phyloP scores from a whole-genome alignment of 2,329 filamentous ascomycete genomes.

The Neofusicoccum laricinum region DNA sequence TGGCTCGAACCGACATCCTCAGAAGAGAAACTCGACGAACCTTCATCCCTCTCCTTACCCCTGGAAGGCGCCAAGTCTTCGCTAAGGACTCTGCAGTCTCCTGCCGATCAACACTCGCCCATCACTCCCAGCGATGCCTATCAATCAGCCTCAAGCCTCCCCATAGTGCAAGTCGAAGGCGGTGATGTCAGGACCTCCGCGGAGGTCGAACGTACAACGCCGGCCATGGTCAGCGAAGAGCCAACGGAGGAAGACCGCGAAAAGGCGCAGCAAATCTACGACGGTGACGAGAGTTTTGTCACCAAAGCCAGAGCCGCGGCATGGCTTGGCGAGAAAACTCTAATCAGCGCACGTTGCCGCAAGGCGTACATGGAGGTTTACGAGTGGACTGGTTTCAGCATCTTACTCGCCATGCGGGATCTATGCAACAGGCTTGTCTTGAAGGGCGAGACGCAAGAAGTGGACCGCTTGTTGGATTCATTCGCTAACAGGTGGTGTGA shows the following conservation, averaged over 20 bases:
- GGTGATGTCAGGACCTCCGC: conserved; percentile 38
- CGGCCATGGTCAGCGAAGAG: conserved; percentile 30
- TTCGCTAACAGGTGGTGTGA: conserved; percentile 90
- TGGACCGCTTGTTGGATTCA: conserved; percentile 87
- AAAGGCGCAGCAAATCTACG: conserved; percentile 78
- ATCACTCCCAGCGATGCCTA: conserved; percentile 45
- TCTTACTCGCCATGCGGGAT: conserved; percentile 73
- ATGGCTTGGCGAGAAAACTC: conserved; percentile 74
- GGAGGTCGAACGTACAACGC: conserved; percentile 21
- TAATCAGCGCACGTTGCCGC: conserved; percentile 53
- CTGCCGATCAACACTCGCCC: conserved; percentile 27
- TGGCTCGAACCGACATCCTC: conserved; percentile 40
- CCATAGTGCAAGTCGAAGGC: conserved; percentile 51
- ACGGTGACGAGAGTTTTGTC: conserved; percentile 79
- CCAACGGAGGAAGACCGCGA: conserved; percentile 66
- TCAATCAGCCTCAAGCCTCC: conserved; percentile 48
- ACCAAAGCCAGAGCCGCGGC: conserved; percentile 76
- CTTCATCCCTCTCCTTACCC: conserved; percentile 33
- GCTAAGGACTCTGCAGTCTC: conserved; percentile 21
- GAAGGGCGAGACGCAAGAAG: conserved; percentile 91
- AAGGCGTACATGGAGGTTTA: conserved; percentile 90
- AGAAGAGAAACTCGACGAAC: conserved; percentile 31
- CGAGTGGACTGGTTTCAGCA: conserved; percentile 77
- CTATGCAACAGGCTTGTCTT: conserved; percentile 80
- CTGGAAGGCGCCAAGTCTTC: conserved; percentile 38